Conservation (phyloP, 139 green algal genomes). For the Chlamydomonas sp. region DNA sequence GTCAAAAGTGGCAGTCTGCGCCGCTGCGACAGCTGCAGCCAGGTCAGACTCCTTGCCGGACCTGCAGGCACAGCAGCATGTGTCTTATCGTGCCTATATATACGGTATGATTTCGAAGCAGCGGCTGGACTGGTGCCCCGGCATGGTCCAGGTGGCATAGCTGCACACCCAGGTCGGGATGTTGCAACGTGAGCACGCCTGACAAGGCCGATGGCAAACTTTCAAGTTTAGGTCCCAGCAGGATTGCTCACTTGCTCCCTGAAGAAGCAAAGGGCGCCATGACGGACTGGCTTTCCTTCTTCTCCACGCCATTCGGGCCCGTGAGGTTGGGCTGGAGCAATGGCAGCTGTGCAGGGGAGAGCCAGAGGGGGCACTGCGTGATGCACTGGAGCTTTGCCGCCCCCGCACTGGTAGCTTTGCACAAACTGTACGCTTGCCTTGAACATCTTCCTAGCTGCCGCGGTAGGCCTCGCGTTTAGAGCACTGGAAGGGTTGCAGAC, state of each 20-base stretch:
- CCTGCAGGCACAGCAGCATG: neutral
- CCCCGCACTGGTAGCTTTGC: too few species aligned
- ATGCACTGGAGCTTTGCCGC: too few species aligned
- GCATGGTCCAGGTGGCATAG: too few species aligned
- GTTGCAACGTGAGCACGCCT: neutral
- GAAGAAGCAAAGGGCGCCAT: constrained; percentile 21
- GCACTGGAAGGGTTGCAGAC: too few species aligned
- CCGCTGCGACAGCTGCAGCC: constrained; percentile 4
- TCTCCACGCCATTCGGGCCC: constrained; percentile 36
- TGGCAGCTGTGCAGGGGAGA: constrained; percentile 12
- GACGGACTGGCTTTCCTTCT: constrained; percentile 26
- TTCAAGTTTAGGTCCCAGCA: neutral
- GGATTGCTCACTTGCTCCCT: constrained; percentile 3
- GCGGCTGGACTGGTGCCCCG: too few species aligned
- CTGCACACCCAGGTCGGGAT: too few species aligned
- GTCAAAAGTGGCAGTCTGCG: constrained; percentile 25
- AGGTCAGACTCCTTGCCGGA: constrained; percentile 31
- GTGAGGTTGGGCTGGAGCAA: constrained; percentile 43
- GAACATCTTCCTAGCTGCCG: too few species aligned
- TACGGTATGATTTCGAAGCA: too few species aligned
- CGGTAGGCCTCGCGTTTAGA: too few species aligned
- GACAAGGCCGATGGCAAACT: neutral
- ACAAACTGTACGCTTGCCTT: too few species aligned
- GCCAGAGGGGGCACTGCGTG: too few species aligned
- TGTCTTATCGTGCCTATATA: too few species aligned